Base-by-base conservation (phyloP, 805 yeast species). In the Metschnikowia sp. region DNA sequence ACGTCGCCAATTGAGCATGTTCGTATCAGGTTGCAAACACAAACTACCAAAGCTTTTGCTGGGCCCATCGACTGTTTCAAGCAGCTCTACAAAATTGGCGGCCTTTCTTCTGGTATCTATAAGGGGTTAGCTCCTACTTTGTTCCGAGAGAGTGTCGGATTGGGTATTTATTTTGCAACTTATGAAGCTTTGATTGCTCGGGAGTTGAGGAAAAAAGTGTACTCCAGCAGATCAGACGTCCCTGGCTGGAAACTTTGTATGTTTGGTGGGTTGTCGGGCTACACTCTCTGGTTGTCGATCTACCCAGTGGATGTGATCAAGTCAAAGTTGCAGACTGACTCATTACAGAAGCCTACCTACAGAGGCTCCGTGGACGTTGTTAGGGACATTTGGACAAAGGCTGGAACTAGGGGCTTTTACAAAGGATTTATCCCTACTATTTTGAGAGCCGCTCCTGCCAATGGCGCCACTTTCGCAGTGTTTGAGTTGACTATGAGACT, bases 361-460 rank as follows among this genome's bases (percentile, higher is more conserved):
- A 78, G 68, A 45, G 79, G 77, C 35, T 74, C 86, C 34, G 39
- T 76, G n/a, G 78, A 78, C 49, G 95, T 89, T 28, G 69, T 79
- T 13, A 74, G 64, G 47, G 74, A 76, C 47, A 75, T 88, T 19
- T 76, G 64, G 60, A 66, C 63, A 41, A 72, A 75, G n/a, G 73
- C 75, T 44, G 97, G 98, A 28, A 48, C 82, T 26, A 74, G 74
- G 52, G 96, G 96, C 0, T 86, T 94, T 61, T 87, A 88, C 69
- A 84, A 84, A 68, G 99, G 99, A 1, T 91, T 95, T 63, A 68
- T 82, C 15, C 97, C 99, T 34, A 91, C 98, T 0, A 81, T 94
- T 53, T 72, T 94, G 54, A 85, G 99, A 70, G 98, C 99, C 42
- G 96, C 96, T 3, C 99, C 99, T 0, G 99, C 95, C 3, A 95